Base-by-base conservation (phyloP, 2,329 filamentous ascomycete genomes). In the Calonectria honghensis region DNA sequence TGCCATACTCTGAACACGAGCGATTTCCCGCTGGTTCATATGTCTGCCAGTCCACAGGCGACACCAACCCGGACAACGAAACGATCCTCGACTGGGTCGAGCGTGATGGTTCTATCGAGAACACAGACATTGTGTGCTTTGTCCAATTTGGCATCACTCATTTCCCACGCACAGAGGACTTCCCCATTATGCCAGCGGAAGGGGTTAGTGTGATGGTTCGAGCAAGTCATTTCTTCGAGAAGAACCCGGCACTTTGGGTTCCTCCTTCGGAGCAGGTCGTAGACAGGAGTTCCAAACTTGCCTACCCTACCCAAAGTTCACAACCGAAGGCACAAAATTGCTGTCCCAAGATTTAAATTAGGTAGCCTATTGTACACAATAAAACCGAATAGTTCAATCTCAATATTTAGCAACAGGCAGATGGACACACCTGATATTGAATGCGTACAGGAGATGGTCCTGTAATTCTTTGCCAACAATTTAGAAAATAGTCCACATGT, bases 61-160 rank as follows among this genome's bases (percentile, higher is more conserved):
- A 63, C 18, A 37, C 57, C 13, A 37, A 63, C 11, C 57, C 57
- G 6, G 57, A 63, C 4, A 63, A 63, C 37, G 57, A 63, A 63
- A 63, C 57, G 14, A 63, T 63, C 20, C 27, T 39, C 7, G 57
- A 63, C 27, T 63, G 57, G 57, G 57, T 63, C 24, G 57, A 37
- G 14, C 35, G 35, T 7, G 57, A 63, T 27, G 57, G 37, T 4
- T 63, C 57, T 0, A 63, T 63, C 18, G 57, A 63, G 24, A 63
- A 63, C 7, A 63, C 37, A 9, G 57, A 63, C 10, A 63, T 63
- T 39, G 57, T 63, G 24, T 63, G 57, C 32, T 63, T 63, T 31
- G 57, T 63, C 7, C 57, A 63, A 63, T 63, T 63, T 27, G 57
- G 57, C 7, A 39, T 63, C n/a, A 63, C 57, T 5, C 57, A 63